Evolutionary conservation across 306 rosid species (phyloP).

Genomic region (Benincasa hispida): DNA sequence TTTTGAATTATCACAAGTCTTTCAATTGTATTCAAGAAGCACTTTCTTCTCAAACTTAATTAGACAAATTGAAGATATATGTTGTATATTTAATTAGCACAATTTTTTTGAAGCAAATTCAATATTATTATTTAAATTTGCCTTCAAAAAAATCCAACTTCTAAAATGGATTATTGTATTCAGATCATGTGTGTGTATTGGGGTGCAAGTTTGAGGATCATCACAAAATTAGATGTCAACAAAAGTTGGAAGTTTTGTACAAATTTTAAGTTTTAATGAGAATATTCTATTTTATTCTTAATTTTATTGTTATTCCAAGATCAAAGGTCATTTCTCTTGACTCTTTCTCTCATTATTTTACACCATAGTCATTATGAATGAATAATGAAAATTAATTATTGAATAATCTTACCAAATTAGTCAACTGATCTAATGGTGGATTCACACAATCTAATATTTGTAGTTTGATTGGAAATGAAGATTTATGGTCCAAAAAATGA

Average conservation of each 20-base stretch:
- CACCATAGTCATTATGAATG: background rate
- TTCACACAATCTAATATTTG: background rate
- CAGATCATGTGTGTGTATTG: background rate
- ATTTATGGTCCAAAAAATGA: too few species aligned
- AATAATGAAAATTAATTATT: background rate
- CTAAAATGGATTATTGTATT: background rate
- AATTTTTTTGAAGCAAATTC: background rate
- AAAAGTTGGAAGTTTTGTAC: slow-evolving; percentile 7
- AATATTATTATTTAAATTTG: background rate
- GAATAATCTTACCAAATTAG: background rate
- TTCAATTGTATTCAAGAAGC: background rate
- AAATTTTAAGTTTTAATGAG: background rate
- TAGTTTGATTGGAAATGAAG: background rate
- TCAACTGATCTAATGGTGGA: background rate
- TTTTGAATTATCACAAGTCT: slow-evolving; percentile 1
- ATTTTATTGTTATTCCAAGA: background rate
- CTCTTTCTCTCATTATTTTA: background rate
- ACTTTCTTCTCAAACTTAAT: slow-evolving; percentile 6
- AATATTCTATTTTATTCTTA: background rate
- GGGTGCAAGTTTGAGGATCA: background rate
- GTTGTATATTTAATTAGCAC: background rate
- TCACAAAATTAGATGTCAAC: background rate
- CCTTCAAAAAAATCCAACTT: background rate
- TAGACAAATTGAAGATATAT: background rate
- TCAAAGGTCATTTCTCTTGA: background rate